Base-by-base conservation (phyloP, 768 basidiomycete genomes). In the Daedaleopsis nitida region DNA sequence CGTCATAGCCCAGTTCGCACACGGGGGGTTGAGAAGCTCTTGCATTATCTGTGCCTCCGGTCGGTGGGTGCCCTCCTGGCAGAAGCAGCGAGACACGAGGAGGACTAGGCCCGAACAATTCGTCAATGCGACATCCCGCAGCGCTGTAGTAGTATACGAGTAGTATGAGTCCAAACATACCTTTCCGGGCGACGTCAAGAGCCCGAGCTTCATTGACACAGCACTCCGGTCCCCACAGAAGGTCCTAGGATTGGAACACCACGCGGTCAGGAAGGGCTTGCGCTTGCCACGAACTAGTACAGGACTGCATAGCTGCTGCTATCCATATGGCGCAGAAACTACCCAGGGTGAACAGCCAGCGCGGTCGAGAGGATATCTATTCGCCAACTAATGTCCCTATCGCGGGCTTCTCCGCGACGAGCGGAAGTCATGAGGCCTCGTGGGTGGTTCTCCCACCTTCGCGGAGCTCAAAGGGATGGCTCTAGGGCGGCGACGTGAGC, bases 1-100 rank as follows among this genome's bases (percentile, higher is more conserved):
- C 60, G 60, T 43, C 60, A 32, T 52, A 49, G 47, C 37, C 39
- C 55, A 19, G 49, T 23, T 42, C 57, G 48, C 48, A 9, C 49
- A 34, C 17, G 48, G 50, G 44, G 42, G 57, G 50, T 17, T 12
- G 17, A 43, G 50, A 52, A 52, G 12, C 16, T 21, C 39, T 61
- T 61, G 54, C 54, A 57, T 47, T 24, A 50, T 34, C 24, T 10
- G 51, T 62, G 55, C 51, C 55, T 62, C 60, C 60, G 37, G 14
- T 34, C n/a, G 37, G 17, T 52, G 50, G 60, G 55, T 23, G 50
- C 60, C 5, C 55, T 42, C 55, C 51, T 62, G 44, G 60, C 51
- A 10, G 23, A 62, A 47, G 24, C n/a, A 51, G 44, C 19, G 32
- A 10, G 19, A 47, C 55, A 53, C 39, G 55, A 48, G 60, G 60